Evolutionary conservation across 1,139 yeast species (phyloP).

Genomic region (Pichia sp.): DNA sequence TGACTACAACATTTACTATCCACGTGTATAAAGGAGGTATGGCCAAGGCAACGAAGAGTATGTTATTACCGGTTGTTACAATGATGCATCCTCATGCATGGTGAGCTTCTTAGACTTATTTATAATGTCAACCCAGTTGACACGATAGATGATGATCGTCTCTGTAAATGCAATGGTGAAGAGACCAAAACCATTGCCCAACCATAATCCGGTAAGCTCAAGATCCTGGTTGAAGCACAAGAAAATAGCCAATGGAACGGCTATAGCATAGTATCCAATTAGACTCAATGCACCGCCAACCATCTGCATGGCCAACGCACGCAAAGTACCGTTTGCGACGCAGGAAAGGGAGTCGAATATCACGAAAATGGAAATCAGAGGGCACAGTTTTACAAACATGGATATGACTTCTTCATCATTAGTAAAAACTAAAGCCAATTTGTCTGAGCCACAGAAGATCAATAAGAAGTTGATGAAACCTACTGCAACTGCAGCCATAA

Average conservation of each 20-base stretch:
- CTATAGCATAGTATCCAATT: slow-evolving; percentile 62
- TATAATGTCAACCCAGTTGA: slow-evolving; percentile 48
- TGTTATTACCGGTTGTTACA: neutral
- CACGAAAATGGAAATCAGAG: slow-evolving; percentile 67
- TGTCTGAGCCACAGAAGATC: slow-evolving; percentile 43
- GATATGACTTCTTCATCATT: slow-evolving; percentile 57
- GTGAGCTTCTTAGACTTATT: slow-evolving; percentile 15
- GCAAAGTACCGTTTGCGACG: slow-evolving; percentile 73
- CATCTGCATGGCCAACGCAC: slow-evolving; percentile 84
- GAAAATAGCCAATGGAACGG: slow-evolving; percentile 62
- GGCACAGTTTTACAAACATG: slow-evolving; percentile 46
- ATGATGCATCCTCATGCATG: slow-evolving; percentile 4
- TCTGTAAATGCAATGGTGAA: slow-evolving; percentile 61
- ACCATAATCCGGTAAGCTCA: slow-evolving; percentile 72
- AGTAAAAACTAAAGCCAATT: slow-evolving; percentile 63
- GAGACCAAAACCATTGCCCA: slow-evolving; percentile 79
- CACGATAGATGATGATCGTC: slow-evolving; percentile 38
- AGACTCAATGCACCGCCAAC: slow-evolving; percentile 78
- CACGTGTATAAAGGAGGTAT: neutral
- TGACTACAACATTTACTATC: too few species aligned
- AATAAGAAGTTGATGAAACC: slow-evolving; percentile 52
- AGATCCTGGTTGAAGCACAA: slow-evolving; percentile 50
- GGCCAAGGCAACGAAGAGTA: neutral
- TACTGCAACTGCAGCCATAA: slow-evolving; percentile 48
- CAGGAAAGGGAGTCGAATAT: slow-evolving; percentile 77